Evolutionary conservation across 306 rosid genomes (phyloP).

Genomic region (Spatholobus suberectus): DNA sequence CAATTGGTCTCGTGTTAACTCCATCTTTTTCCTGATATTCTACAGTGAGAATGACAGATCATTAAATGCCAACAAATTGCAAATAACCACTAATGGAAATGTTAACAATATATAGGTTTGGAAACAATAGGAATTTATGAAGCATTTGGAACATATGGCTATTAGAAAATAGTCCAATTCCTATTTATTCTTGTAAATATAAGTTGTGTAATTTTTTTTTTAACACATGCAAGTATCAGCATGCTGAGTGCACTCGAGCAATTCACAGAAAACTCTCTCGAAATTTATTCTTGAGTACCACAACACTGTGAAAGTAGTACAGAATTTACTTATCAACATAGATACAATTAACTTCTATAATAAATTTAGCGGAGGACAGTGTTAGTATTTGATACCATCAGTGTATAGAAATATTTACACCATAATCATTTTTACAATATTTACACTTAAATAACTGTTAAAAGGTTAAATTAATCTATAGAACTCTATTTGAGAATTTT

Average conservation of each 20-base stretch:
- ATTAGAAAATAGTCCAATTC: neutral
- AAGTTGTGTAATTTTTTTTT: neutral
- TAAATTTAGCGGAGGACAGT: neutral
- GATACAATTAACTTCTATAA: neutral
- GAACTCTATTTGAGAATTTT: neutral
- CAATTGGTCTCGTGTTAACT: conserved; percentile 81
- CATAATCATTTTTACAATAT: neutral
- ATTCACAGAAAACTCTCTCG: neutral
- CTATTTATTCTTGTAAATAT: neutral
- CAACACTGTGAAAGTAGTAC: conserved; percentile 7
- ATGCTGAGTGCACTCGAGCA: neutral
- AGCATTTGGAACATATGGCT: conserved; percentile 6
- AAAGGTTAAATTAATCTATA: neutral
- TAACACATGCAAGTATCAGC: neutral
- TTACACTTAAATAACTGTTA: neutral
- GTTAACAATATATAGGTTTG: neutral
- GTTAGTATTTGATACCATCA: neutral
- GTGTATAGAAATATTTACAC: neutral
- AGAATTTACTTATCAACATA: neutral
- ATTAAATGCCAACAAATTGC: conserved; percentile 25
- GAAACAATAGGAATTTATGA: conserved; percentile 11
- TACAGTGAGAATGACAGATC: conserved; percentile 38
- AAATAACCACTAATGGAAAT: conserved; percentile 1
- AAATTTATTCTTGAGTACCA: neutral
- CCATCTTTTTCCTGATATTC: conserved; percentile 88